Conservation (phyloP, 352 stramenopile genomes). For the Blastocystis sp. region DNA sequence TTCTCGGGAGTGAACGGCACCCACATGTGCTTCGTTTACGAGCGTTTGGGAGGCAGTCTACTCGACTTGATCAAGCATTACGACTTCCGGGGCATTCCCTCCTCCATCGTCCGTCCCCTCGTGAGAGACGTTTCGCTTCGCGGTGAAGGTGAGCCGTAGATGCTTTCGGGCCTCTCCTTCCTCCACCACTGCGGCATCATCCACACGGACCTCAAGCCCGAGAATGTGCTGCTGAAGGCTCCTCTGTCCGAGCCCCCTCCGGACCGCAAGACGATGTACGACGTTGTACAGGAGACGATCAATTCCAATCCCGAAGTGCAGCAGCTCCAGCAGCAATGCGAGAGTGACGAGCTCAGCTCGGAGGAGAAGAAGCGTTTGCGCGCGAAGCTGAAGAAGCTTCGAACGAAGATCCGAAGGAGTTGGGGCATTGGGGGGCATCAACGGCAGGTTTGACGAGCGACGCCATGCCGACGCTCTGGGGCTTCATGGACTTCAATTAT, state of each 20-base stretch:
- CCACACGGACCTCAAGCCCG: conserved; percentile 98
- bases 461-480: conserved; percentile 32
- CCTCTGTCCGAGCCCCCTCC: conserved; percentile 22
- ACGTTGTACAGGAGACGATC: conserved; percentile 67
- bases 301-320: conserved; percentile 19
- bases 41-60: conserved; percentile 96
- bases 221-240: conserved; percentile 90
- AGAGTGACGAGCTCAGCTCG: conserved; percentile 74
- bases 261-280: conserved; percentile 43
- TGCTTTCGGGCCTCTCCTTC: conserved; percentile 92
- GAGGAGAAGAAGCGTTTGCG: conserved; percentile 89
- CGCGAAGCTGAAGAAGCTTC: conserved; percentile 88
- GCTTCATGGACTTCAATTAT: conserved; percentile 44
- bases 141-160: conserved; percentile 75
- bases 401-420: conserved; percentile 78
- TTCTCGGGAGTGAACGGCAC: conserved; percentile 89
- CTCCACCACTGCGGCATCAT: conserved; percentile 96
- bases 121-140: conserved; percentile 20
- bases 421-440: neutral
- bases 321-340: conserved; percentile 16
- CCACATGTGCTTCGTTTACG: conserved; percentile 96
- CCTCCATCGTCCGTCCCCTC: conserved; percentile 81
- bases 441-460: neutral
- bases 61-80: conserved; percentile 97
- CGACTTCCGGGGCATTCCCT: conserved; percentile 93